These are phyloP conservation scores for Pyrus betulifolia DNA, from an alignment of 306 rosid genomes.

Conservation along the genomic window DNA sequence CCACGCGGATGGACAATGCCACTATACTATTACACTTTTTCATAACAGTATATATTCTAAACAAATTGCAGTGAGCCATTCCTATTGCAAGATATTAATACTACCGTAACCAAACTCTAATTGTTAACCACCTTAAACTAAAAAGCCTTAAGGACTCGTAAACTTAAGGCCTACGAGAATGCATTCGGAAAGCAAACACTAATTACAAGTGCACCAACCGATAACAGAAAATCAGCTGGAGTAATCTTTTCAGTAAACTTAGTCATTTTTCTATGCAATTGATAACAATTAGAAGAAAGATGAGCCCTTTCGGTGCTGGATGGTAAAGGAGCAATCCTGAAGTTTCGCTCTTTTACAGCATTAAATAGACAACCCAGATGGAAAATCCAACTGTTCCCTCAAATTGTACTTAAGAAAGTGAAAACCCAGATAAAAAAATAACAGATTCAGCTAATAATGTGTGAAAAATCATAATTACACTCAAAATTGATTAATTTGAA, in stretches of 20 bases:
- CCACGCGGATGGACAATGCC: neutral
- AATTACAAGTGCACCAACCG: neutral
- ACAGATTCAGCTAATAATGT: neutral
- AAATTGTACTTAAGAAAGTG: neutral
- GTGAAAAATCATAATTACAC: neutral
- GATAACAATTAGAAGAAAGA: neutral
- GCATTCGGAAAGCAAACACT: neutral
- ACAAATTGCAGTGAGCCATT: neutral
- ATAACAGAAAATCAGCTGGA: neutral
- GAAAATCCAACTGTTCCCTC: neutral
- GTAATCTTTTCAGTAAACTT: neutral
- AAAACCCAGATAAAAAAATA: neutral
- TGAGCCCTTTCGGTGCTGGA: neutral
- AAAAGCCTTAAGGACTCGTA: neutral
- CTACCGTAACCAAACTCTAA: neutral
- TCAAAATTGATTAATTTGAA: neutral
- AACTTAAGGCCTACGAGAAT: neutral
- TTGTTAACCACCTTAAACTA: neutral
- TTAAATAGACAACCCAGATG: neutral
- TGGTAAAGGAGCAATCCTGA: neutral
- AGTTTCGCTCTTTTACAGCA: neutral
- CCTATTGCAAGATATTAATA: neutral
- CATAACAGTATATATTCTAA: neutral
- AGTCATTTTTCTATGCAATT: no score
- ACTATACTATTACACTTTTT: neutral